Evolutionary conservation across 2,329 filamentous ascomycete species (phyloP).

Genomic region (Colletotrichum ledebouriae): DNA sequence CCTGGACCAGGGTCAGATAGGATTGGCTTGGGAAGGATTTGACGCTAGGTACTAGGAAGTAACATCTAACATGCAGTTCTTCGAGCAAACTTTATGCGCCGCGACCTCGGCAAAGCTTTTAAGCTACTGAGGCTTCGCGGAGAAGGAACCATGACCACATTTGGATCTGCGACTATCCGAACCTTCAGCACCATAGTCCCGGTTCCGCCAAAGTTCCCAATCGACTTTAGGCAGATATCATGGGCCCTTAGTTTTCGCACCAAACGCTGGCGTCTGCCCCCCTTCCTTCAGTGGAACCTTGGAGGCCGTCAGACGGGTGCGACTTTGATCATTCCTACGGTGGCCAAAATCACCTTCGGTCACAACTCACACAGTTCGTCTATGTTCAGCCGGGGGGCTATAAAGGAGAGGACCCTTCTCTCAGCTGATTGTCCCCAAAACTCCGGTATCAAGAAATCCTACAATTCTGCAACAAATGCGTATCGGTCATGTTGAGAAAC

Average conservation of each 20-base stretch:
- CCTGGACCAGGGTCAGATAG: no score
- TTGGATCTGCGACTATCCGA: no score
- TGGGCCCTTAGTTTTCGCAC: background rate
- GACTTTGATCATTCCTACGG: background rate
- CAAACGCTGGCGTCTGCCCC: background rate
- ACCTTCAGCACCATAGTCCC: background rate
- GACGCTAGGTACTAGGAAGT: background rate
- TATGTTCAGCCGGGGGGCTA: background rate
- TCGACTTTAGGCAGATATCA: background rate
- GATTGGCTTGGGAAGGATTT: background rate
- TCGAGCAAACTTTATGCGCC: slow-evolving; percentile 6
- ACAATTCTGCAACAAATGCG: background rate
- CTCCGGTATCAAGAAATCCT: background rate
- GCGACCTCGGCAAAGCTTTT: slow-evolving; percentile 5
- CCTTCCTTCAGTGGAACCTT: slow-evolving; percentile 1
- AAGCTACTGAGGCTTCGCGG: background rate
- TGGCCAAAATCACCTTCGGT: background rate
- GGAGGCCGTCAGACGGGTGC: background rate
- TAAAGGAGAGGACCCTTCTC: background rate
- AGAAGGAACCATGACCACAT: background rate
- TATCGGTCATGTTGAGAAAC: no score
- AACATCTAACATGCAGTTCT: background rate
- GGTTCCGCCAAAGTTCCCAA: background rate
- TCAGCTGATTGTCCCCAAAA: background rate
- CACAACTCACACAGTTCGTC: background rate